Evolutionary conservation across 148 eudicot genomes (phyloP).

Genomic region (Rhododendron molle): DNA sequence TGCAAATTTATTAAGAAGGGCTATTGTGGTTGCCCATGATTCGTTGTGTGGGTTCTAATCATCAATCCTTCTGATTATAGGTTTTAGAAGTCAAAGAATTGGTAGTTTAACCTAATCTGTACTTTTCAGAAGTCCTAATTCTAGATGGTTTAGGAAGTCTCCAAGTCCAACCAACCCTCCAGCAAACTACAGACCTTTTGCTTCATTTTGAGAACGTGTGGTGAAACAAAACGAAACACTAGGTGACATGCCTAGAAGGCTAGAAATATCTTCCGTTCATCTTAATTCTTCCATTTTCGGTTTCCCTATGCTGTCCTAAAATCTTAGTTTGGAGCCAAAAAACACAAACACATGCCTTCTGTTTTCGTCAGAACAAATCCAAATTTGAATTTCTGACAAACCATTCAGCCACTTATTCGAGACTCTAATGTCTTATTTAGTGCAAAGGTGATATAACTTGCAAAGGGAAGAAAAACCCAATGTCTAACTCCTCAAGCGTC

Average conservation of each 20-base stretch:
- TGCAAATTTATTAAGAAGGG: no score
- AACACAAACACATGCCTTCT: not conserved
- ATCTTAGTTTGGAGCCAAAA: not conserved
- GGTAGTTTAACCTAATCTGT: not conserved
- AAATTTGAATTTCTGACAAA: not conserved
- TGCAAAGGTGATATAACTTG: not conserved
- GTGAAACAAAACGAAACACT: not conserved
- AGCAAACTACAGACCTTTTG: not conserved
- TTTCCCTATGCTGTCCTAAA: not conserved
- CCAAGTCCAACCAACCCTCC: not conserved
- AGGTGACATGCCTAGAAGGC: not conserved
- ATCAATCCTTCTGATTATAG: not conserved
- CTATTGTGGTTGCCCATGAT: not conserved
- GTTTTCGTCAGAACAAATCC: not conserved
- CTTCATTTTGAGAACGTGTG: not conserved
- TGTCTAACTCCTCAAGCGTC: no score
- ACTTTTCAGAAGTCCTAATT: not conserved
- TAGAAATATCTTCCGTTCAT: not conserved
- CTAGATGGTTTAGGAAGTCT: not conserved
- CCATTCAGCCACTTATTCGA: not conserved
- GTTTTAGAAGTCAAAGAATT: not conserved
- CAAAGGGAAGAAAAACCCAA: not conserved
- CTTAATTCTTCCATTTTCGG: not conserved
- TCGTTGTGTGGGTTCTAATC: not conserved
- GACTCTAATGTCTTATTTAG: not conserved